Conservation (phyloP, 176 grass and related monocot species). For the Alopecurus myosuroides region DNA sequence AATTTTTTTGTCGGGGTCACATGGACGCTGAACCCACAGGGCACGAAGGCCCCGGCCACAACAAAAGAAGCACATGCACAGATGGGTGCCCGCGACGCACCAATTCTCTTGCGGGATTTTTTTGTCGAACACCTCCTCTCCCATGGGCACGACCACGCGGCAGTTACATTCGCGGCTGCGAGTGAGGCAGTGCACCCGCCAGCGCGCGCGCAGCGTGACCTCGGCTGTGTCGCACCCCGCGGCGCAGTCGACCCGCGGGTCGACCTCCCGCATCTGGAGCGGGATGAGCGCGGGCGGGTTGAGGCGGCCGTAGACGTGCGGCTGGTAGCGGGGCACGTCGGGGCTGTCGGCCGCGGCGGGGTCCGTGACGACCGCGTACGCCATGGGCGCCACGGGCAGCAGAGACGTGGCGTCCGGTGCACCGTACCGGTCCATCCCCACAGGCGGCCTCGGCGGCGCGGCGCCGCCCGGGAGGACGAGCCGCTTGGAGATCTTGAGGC, state of each 20-base stretch:
- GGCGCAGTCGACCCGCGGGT: constrained; percentile 55
- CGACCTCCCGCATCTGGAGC: constrained; percentile 80
- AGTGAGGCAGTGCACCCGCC: constrained; percentile 90
- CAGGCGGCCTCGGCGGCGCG: constrained; percentile 29
- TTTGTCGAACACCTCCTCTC: constrained; percentile 86
- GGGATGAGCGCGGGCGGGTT: constrained; percentile 91
- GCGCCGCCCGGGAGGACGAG: constrained; percentile 39
- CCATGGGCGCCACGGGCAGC: constrained; percentile 67
- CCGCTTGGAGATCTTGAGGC: constrained; percentile 77
- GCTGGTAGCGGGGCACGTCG: constrained; percentile 96
- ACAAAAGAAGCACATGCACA: no score
- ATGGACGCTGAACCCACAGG: no score
- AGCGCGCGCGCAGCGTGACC: constrained; percentile 58
- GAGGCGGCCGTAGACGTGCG: constrained; percentile 82
- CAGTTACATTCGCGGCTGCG: constrained; percentile 65
- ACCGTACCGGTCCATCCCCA: constrained; percentile 54
- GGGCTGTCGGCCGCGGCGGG: constrained; percentile 86
- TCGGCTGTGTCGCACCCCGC: constrained; percentile 31
- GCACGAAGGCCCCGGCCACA: no score
- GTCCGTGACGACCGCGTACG: constrained; percentile 72
- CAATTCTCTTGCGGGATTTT: no score
- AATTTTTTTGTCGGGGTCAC: no score
- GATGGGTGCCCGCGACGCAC: no score
- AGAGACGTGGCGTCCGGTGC: not conserved
- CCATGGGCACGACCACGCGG: constrained; percentile 76